Conservation (phyloP, 805 yeast species). For the Metschnikowia koreensis region DNA sequence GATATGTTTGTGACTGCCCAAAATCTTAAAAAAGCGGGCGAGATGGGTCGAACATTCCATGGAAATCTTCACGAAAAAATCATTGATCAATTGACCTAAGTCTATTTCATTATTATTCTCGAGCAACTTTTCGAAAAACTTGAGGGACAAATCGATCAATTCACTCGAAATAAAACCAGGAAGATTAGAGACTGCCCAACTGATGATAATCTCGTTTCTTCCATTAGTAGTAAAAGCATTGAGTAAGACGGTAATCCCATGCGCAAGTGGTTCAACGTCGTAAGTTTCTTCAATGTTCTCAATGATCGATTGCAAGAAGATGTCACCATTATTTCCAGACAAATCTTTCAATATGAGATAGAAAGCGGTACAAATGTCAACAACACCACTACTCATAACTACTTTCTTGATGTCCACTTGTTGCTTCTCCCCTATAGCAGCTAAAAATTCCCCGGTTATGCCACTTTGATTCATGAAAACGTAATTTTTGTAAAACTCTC, state of each 20-base stretch:
- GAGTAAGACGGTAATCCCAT: background rate
- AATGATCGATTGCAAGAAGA: conserved; percentile 4
- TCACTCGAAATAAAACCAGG: conserved; percentile 28
- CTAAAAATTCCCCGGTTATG: conserved; percentile 1
- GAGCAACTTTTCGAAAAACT: conserved; percentile 12
- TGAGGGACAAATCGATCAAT: conserved; percentile 26
- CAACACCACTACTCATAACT: background rate
- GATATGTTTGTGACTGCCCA: conserved; percentile 1
- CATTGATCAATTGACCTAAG: conserved; percentile 24
- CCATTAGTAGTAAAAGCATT: background rate
- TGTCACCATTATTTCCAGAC: background rate
- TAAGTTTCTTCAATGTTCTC: conserved; percentile 9
- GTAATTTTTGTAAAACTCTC: background rate
- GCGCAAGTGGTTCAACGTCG: conserved; percentile 4
- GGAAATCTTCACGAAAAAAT: conserved; percentile 30
- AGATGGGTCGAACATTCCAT: conserved; percentile 17
- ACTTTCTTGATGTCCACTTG: background rate
- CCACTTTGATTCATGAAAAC: background rate
- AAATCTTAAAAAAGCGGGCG: conserved; percentile 1
- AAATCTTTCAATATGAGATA: background rate
- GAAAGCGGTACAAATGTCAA: conserved; percentile 6
- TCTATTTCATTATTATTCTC: conserved; percentile 4
- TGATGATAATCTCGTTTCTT: background rate
- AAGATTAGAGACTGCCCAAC: conserved; percentile 12
- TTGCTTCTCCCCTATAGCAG: conserved; percentile 1